Conservation (phyloP, 352 stramenopile genomes). For the Globisporangium nunn region DNA sequence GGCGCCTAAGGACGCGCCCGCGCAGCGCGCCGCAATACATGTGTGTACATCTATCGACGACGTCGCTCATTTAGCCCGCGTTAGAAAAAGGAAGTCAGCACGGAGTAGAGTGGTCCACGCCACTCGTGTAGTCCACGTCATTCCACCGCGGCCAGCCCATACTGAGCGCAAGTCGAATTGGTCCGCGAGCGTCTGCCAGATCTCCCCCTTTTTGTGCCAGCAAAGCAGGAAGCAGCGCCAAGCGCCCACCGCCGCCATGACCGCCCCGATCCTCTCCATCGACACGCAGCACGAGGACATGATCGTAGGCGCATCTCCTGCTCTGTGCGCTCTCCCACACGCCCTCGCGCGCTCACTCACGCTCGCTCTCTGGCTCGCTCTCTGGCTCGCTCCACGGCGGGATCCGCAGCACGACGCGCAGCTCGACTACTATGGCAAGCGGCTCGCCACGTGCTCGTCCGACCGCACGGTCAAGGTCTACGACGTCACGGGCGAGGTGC, state of each 20-base stretch:
- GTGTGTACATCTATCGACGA: too few relatives aligned
- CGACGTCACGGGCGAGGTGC: slow-evolving; percentile 89
- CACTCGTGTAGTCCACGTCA: too few relatives aligned
- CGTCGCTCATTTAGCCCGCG: too few relatives aligned
- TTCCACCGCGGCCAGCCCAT: neutral
- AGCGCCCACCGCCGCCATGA: slow-evolving; percentile 37
- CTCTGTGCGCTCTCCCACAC: neutral
- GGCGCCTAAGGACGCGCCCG: too few relatives aligned
- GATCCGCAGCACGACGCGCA: slow-evolving; percentile 92
- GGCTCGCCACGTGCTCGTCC: slow-evolving; percentile 97
- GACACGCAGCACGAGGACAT: slow-evolving; percentile 98
- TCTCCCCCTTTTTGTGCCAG: slow-evolving; percentile 14
- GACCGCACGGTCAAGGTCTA: slow-evolving; percentile 97
- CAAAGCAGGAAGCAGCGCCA: slow-evolving; percentile 11
- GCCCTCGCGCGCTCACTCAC: neutral
- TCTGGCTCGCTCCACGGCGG: slow-evolving; percentile 9
- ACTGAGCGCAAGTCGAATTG: neutral
- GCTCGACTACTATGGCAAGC: slow-evolving; percentile 99
- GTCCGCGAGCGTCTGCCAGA: neutral
- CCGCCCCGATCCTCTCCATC: slow-evolving; percentile 85
- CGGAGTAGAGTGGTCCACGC: too few relatives aligned
- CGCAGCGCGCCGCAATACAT: too few relatives aligned
- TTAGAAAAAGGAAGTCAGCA: too few relatives aligned
- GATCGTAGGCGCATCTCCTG: slow-evolving; percentile 53
- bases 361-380: neutral